These are phyloP conservation scores for Paramecium octaurelia DNA, from an alignment of 73 alveolate species.

Conservation along the genomic window DNA sequence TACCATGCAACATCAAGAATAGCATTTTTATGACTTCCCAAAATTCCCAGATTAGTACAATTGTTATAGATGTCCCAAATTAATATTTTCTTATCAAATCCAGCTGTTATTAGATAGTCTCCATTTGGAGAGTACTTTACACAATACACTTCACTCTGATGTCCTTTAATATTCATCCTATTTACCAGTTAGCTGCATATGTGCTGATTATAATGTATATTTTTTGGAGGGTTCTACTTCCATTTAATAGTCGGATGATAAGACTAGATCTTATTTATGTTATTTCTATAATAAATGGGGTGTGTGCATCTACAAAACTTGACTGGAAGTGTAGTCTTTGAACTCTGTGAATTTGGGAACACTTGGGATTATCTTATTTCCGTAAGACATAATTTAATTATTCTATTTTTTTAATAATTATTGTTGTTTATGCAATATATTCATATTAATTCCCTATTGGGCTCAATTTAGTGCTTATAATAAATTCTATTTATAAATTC, in stretches of 20 bases:
- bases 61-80: slow-evolving; percentile 81
- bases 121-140: slow-evolving; percentile 77
- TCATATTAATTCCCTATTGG: background rate
- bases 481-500: background rate
- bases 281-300: slow-evolving; percentile 3
- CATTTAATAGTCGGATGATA: background rate
- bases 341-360: slow-evolving; percentile 32
- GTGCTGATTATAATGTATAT: slow-evolving; percentile 15
- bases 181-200: background rate
- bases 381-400: background rate
- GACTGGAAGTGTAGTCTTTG: background rate
- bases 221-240: slow-evolving; percentile 36
- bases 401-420: background rate
- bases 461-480: background rate
- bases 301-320: background rate
- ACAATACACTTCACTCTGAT: slow-evolving; percentile 74
- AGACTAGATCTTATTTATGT: background rate
- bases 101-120: slow-evolving; percentile 76
- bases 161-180: slow-evolving; percentile 59
- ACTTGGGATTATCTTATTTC: slow-evolving; percentile 15
- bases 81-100: slow-evolving; percentile 73
- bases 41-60: slow-evolving; percentile 68
- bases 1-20: slow-evolving; percentile 73
- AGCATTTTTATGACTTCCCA: slow-evolving; percentile 77
- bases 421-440: background rate